A percentile compares a stretch with the other conserved stretches of the same genome.
phyloP scores from a whole-genome alignment of 78 protist species.

The Dictyostelium purpureum region DNA sequence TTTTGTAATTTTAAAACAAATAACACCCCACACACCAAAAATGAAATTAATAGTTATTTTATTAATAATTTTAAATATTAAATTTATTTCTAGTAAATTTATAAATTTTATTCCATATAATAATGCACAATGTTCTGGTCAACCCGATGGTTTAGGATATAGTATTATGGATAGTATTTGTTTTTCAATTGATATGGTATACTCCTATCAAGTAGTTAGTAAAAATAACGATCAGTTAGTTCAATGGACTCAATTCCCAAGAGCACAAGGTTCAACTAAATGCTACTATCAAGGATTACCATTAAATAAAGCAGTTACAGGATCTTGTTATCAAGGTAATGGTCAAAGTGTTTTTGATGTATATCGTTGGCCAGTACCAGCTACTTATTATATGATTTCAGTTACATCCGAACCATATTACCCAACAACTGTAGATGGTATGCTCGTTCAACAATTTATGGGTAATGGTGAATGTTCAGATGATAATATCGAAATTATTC shows the following conservation, averaged over 20 bases:
- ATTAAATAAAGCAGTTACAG: not conserved
- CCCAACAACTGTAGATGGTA: not conserved
- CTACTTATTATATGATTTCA: not conserved
- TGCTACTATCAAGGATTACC: slow-evolving; percentile 3
- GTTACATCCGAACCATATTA: not conserved
- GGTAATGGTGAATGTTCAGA: slow-evolving; percentile 15
- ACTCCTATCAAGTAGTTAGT: not conserved
- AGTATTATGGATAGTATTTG: not conserved
- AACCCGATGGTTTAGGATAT: not conserved
- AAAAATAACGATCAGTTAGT: not conserved
- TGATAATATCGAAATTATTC: not conserved
- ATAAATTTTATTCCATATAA: not conserved
- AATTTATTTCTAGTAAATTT: not conserved
- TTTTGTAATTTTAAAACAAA: too few relatives aligned
- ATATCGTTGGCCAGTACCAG: not conserved
- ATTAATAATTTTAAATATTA: not conserved
- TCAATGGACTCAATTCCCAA: slow-evolving; percentile 6
- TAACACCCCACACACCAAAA: too few relatives aligned
- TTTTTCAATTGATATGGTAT: not conserved
- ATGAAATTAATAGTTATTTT: not conserved
- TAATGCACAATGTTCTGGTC: not conserved
- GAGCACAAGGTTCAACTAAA: not conserved
- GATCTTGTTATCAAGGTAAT: not conserved
- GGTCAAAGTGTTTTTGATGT: not conserved
- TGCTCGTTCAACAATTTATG: not conserved